Evolutionary conservation across 2,329 filamentous ascomycete species (phyloP).

Genomic region (Colletotrichum ledebouriae): DNA sequence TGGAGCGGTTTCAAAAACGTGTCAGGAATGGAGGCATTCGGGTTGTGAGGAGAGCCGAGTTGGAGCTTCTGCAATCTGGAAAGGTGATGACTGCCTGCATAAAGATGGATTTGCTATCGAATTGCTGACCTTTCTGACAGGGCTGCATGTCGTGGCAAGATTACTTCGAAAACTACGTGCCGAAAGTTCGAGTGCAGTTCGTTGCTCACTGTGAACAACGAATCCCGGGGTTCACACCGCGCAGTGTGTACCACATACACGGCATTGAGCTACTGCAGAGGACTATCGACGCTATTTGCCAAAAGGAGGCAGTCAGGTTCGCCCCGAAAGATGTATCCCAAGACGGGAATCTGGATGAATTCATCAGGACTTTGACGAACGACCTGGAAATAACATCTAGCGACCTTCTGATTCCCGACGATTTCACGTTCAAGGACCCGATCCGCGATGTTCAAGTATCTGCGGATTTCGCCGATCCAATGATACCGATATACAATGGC

Average conservation of each 20-base stretch:
- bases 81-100: constrained; percentile 55
- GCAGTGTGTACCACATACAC: constrained; percentile 58
- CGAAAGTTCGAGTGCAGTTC: constrained; percentile 57
- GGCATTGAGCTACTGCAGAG: constrained; percentile 57
- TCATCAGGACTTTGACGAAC: constrained; percentile 38
- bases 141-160: constrained; percentile 51
- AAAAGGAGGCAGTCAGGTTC: constrained; percentile 19
- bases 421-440: neutral
- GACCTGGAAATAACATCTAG: constrained; percentile 15
- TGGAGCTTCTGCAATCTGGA: constrained; percentile 65
- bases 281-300: constrained; percentile 51
- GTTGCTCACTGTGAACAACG: constrained; percentile 56
- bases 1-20: constrained; percentile 54
- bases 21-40: constrained; percentile 53
- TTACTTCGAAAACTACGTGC: constrained; percentile 59
- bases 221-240: constrained; percentile 45
- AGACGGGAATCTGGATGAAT: constrained; percentile 36
- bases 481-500: neutral
- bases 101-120: too few relatives aligned
- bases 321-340: neutral
- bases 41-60: constrained; percentile 62
- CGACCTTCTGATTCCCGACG: constrained; percentile 6
- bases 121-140: constrained; percentile 49
- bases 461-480: neutral
- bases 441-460: neutral